These are phyloP conservation scores for Chlamydomonas sp. DNA, from an alignment of 139 green algal genomes.

Conservation along the genomic window DNA sequence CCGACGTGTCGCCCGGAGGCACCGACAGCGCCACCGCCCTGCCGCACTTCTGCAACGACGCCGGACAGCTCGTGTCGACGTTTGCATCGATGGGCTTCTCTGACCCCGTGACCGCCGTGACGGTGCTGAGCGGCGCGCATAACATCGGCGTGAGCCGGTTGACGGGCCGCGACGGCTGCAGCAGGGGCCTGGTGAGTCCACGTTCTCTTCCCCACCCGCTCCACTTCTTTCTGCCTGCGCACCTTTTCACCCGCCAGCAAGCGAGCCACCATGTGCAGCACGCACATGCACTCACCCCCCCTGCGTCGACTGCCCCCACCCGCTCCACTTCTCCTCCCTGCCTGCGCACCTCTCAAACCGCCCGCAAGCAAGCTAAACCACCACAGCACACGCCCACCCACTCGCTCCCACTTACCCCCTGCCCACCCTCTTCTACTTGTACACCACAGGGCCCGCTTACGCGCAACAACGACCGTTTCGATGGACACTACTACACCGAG, in stretches of 20 bases:
- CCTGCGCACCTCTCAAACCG: too few relatives aligned
- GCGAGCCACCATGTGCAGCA: too few relatives aligned
- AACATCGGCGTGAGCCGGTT: constrained; percentile 3
- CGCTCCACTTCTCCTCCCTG: too few relatives aligned
- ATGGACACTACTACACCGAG: constrained; percentile 19
- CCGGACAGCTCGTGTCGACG: background rate
- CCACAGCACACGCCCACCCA: too few relatives aligned
- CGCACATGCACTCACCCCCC: too few relatives aligned
- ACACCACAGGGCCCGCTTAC: constrained; percentile 7
- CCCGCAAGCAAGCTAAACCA: too few relatives aligned
- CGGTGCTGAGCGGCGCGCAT: constrained; percentile 10
- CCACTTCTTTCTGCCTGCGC: too few relatives aligned
- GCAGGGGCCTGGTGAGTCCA: background rate
- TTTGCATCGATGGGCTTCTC: constrained; percentile 10
- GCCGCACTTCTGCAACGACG: background rate
- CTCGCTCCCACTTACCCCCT: too few relatives aligned
- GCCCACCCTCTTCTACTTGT: too few relatives aligned
- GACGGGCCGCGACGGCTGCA: background rate
- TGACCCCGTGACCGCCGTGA: constrained; percentile 8
- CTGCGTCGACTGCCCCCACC: too few relatives aligned
- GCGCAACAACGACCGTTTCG: background rate
- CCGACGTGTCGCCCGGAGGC: background rate
- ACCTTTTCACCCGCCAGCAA: too few relatives aligned
- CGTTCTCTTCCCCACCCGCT: too few relatives aligned
- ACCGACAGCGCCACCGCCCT: background rate